Evolutionary conservation across 2,329 filamentous ascomycete genomes (phyloP).

Genomic region (Stachybotrys chartarum): DNA sequence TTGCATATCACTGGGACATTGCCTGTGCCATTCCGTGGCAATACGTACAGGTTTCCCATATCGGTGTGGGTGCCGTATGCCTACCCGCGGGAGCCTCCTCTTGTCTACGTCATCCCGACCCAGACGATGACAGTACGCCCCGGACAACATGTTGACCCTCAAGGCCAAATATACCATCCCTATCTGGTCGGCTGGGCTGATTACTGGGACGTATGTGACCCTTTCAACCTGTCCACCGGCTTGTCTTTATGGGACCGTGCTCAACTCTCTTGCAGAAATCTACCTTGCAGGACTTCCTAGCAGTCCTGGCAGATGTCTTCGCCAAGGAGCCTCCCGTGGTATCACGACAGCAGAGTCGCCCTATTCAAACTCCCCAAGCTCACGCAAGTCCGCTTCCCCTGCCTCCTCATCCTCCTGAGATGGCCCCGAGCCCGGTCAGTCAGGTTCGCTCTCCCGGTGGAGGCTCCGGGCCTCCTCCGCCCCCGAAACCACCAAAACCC

Average conservation of each 20-base stretch:
- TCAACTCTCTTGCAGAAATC: slow-evolving; percentile 54
- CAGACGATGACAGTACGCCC: slow-evolving; percentile 84
- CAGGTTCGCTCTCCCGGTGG: slow-evolving; percentile 24
- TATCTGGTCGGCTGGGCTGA: slow-evolving; percentile 86
- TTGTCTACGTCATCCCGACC: slow-evolving; percentile 83
- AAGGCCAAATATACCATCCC: slow-evolving; percentile 91
- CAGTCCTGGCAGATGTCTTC: slow-evolving; percentile 78
- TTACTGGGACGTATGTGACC: slow-evolving; percentile 72
- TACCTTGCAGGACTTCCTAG: slow-evolving; percentile 73
- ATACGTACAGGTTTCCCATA: slow-evolving; percentile 83
- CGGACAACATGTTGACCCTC: slow-evolving; percentile 89
- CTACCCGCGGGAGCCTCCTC: slow-evolving; percentile 79
- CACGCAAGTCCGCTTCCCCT: slow-evolving; percentile 51
- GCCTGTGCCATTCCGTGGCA: slow-evolving; percentile 85
- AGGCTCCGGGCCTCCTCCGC: slow-evolving; percentile 39
- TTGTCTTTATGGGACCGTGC: not conserved
- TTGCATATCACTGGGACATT: slow-evolving; percentile 81
- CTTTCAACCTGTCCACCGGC: no score
- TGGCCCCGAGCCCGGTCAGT: slow-evolving; percentile 35
- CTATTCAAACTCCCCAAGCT: slow-evolving; percentile 19
- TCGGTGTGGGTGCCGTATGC: slow-evolving; percentile 88
- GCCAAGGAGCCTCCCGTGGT: slow-evolving; percentile 91
- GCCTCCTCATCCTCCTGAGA: slow-evolving; percentile 65
- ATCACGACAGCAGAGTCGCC: slow-evolving; percentile 53
- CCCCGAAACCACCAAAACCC: slow-evolving; percentile 44